These are phyloP conservation scores for Boletus edulis DNA, from an alignment of 768 basidiomycete genomes.

Conservation along the genomic window DNA sequence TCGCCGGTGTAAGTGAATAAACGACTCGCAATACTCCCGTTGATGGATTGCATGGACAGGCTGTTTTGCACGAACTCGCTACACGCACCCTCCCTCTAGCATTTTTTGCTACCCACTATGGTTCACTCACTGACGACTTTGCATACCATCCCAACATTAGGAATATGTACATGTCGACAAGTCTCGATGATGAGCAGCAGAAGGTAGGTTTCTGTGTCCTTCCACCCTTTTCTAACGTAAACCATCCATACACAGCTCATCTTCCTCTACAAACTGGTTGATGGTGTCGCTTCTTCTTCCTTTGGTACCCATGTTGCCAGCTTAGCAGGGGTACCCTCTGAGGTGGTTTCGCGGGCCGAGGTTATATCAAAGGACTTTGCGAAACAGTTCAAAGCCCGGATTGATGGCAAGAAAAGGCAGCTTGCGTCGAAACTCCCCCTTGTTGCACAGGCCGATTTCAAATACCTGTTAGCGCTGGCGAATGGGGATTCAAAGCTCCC, in stretches of 20 bases:
- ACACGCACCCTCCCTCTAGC: slow-evolving; percentile 88
- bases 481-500: slow-evolving; percentile 52
- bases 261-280: slow-evolving; percentile 93
- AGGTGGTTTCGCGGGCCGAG: slow-evolving; percentile 88
- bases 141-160: slow-evolving; percentile 89
- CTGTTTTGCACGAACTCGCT: slow-evolving; percentile 91
- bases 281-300: slow-evolving; percentile 82
- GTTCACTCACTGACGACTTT: slow-evolving; percentile 92
- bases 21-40: neutral
- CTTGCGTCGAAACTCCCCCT: slow-evolving; percentile 67
- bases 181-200: slow-evolving; percentile 88
- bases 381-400: slow-evolving; percentile 77
- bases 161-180: slow-evolving; percentile 94
- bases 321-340: slow-evolving; percentile 84
- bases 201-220: slow-evolving; percentile 49
- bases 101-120: slow-evolving; percentile 98
- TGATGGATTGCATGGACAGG: slow-evolving; percentile 39
- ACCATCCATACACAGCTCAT: slow-evolving; percentile 54
- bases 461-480: slow-evolving; percentile 66
- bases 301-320: slow-evolving; percentile 95
- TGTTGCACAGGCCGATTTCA: slow-evolving; percentile 87
- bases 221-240: neutral
- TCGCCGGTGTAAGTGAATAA: slow-evolving; percentile 67
- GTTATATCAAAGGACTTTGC: slow-evolving; percentile 85
- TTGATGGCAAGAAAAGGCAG: slow-evolving; percentile 55